A percentile compares a stretch with the other conserved stretches of the same genome.
Evolutionary conservation across 495 filamentous ascomycete species (phyloP).

Genomic region (Pyrenula aspistea): DNA sequence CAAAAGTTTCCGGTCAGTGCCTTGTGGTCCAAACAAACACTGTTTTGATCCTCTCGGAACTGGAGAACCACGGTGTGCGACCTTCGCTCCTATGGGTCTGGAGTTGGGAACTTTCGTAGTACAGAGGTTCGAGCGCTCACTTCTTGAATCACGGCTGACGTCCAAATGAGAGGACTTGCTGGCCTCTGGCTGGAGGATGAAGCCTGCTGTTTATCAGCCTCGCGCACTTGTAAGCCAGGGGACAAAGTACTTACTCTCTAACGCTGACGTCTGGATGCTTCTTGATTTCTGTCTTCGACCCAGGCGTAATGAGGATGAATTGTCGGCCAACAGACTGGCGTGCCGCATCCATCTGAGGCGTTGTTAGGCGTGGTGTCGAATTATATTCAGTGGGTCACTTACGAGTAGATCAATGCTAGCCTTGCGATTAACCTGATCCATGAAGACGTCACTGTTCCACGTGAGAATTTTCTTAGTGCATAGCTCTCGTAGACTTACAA

Average conservation of each 20-base stretch:
- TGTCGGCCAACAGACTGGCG: slow-evolving; percentile 77
- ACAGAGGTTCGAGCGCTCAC: no score
- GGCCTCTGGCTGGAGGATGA: slow-evolving; percentile 46
- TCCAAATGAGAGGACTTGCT: slow-evolving; percentile 23
- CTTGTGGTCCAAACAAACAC: no score
- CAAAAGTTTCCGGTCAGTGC: no score
- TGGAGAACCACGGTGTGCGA: no score
- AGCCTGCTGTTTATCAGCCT: slow-evolving; percentile 21
- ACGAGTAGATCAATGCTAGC: slow-evolving; percentile 94
- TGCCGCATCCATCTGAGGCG: slow-evolving; percentile 60
- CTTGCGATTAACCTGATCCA: slow-evolving; percentile 92
- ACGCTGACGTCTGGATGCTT: slow-evolving; percentile 71
- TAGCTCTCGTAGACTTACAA: slow-evolving; percentile 43
- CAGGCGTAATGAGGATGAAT: slow-evolving; percentile 94
- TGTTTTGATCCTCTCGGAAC: no score
- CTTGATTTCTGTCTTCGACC: slow-evolving; percentile 61
- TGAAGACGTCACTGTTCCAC: slow-evolving; percentile 75
- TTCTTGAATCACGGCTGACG: no score
- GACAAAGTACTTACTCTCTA: slow-evolving; percentile 48
- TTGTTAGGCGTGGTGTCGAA: slow-evolving; percentile 9
- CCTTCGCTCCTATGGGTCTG: no score
- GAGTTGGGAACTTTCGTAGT: no score
- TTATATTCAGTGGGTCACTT: slow-evolving; percentile 18
- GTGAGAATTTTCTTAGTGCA: slow-evolving; percentile 2
- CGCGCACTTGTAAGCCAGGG: not conserved